Base-by-base conservation (phyloP, 768 basidiomycete species). In the Tricholoma sp. region DNA sequence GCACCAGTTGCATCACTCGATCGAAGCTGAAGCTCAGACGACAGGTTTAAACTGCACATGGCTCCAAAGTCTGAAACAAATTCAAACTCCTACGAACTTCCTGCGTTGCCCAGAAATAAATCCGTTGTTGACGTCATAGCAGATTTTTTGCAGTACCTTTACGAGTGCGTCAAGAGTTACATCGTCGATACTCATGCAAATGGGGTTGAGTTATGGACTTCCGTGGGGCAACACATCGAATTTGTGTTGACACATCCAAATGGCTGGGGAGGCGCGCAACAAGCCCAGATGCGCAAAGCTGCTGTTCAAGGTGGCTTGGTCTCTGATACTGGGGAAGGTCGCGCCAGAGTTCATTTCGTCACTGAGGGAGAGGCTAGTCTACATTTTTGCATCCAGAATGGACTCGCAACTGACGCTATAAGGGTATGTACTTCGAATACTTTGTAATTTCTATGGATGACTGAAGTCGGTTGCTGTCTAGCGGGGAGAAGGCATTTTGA, bases 281-380 rank as follows among this genome's bases (percentile, higher is more conserved):
- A 86, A 58, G 68, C 62, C 1, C 68, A 76, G 60, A 80, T 86
- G 70, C 76, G 83, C 3, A 67, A 64, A 13, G 82, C 84, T 0
- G 80, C 80, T 0, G 65, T 79, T 6, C 49, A 65, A 12, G 83
- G 80, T 0, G 77, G 80, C 10, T 72, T 86, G 13, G 66, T 86
- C 6, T 68, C 77, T 0, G 66, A 76, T 50, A 72, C 67, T 0
- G 53, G 63, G 1, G 69, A 64, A 11, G 78, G 74, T 0, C 76
- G 73, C 31, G 65, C 70, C 1, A 77, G 80, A 0, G 59, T 86
- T 2, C 76, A 76, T 8, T 79, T 86, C 36, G 75, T 86, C 17
- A 84, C 83, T 0, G 83, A 86, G 58, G 84, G 84, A 0, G 85
- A 86, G 63, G 85, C 85, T 0, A 80, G 78, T 59, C 64, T 85